These are phyloP conservation scores for Quercus parvula DNA, from an alignment of 306 rosid species.

Conservation along the genomic window DNA sequence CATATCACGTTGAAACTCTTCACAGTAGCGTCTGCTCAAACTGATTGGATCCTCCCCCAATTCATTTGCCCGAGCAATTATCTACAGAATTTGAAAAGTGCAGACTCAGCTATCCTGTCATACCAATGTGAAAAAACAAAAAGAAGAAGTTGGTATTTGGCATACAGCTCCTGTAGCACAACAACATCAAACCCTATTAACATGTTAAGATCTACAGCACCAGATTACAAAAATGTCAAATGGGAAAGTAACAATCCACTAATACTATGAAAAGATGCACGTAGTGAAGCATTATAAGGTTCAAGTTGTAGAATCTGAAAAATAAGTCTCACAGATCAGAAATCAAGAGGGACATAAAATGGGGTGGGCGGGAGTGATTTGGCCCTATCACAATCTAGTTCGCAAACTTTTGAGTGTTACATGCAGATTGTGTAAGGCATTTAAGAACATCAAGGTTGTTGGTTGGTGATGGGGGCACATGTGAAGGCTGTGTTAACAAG, in stretches of 20 bases:
- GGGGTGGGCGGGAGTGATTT: too few species aligned
- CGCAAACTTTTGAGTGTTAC: too few species aligned
- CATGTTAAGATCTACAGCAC: constrained; percentile 2
- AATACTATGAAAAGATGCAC: too few species aligned
- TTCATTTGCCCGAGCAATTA: constrained; percentile 83
- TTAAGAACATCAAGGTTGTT: too few species aligned
- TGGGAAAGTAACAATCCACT: neutral
- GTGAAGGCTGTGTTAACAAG: too few species aligned
- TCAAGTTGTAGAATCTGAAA: neutral
- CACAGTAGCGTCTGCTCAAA: constrained; percentile 73
- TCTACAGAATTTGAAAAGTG: constrained; percentile 94
- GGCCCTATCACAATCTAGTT: too few species aligned
- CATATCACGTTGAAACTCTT: constrained; percentile 86
- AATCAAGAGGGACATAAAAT: neutral
- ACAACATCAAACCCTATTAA: constrained; percentile 12
- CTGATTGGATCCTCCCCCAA: constrained; percentile 83
- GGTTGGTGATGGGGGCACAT: too few species aligned
- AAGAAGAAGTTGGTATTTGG: constrained; percentile 53
- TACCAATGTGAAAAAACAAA: constrained; percentile 48
- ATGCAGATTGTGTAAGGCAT: too few species aligned
- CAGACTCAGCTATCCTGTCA: constrained; percentile 96
- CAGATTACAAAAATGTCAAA: constrained; percentile 4
- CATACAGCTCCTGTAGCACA: constrained; percentile 17
- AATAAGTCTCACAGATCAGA: neutral
- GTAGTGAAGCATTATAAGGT: too few species aligned